phyloP scores from a whole-genome alignment of 768 basidiomycete species.

The Mycena rebaudengoi region DNA sequence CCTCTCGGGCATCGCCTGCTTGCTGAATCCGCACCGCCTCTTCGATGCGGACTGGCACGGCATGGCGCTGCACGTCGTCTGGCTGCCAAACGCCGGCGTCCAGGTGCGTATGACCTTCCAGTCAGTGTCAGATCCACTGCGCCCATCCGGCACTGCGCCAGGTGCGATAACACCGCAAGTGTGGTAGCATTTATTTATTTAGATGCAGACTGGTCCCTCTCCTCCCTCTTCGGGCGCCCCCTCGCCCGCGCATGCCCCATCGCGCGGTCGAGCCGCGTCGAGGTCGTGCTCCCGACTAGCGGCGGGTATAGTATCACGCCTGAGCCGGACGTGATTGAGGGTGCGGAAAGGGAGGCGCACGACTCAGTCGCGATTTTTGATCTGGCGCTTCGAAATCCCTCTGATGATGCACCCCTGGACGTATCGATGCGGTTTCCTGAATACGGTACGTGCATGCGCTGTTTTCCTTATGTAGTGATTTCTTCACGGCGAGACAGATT shows the following conservation, averaged over 20 bases:
- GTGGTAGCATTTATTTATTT: neutral
- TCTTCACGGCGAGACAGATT: neutral
- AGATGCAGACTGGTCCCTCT: slow-evolving; percentile 75
- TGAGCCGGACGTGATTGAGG: slow-evolving; percentile 51
- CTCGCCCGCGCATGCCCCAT: slow-evolving; percentile 77
- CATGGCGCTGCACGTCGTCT: slow-evolving; percentile 80
- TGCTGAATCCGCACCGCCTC: slow-evolving; percentile 85
- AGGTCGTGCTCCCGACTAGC: slow-evolving; percentile 55
- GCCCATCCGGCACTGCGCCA: slow-evolving; percentile 58
- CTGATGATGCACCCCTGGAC: slow-evolving; percentile 54
- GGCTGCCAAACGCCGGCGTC: slow-evolving; percentile 62
- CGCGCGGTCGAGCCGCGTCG: slow-evolving; percentile 65
- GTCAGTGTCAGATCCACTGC: slow-evolving; percentile 81
- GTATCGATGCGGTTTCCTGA: slow-evolving; percentile 65
- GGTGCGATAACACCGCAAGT: slow-evolving; percentile 45
- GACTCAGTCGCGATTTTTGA: slow-evolving; percentile 66
- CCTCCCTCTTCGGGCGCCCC: slow-evolving; percentile 69
- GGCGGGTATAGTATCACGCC: slow-evolving; percentile 59
- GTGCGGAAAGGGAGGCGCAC: too few relatives aligned
- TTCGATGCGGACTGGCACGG: slow-evolving; percentile 96
- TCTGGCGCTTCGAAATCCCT: slow-evolving; percentile 52
- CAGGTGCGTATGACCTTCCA: slow-evolving; percentile 77
- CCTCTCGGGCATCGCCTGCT: slow-evolving; percentile 79
- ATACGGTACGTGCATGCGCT: slow-evolving; percentile 57
- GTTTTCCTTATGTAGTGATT: neutral